A percentile compares a stretch with the other conserved stretches of the same genome.
Conservation (phyloP, 73 alveolate genomes). For the Paraurostyla sp. region DNA sequence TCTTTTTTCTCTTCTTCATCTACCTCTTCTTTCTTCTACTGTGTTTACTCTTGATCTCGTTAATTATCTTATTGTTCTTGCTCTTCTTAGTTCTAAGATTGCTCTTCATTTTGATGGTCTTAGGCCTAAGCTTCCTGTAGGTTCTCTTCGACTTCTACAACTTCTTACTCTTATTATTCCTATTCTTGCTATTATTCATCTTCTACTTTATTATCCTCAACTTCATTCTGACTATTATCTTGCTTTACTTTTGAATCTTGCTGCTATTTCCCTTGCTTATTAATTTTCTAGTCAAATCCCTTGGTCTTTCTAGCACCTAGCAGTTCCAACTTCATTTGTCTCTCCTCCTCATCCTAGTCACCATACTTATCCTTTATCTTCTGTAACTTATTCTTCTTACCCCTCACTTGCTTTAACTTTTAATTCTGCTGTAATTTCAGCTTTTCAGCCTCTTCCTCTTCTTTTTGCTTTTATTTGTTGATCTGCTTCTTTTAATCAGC, state of each 20-base stretch:
- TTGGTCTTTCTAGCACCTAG: slow-evolving; percentile 83
- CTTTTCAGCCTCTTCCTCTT: slow-evolving; percentile 60
- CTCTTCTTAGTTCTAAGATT: slow-evolving; percentile 26
- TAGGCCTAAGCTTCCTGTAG: not conserved
- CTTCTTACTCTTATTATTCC: slow-evolving; percentile 54
- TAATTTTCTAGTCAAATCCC: slow-evolving; percentile 59
- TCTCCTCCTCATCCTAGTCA: slow-evolving; percentile 93
- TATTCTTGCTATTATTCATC: slow-evolving; percentile 16
- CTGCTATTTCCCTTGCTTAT: not conserved
- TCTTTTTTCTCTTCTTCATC: slow-evolving; percentile 77
- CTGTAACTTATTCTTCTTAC: slow-evolving; percentile 81
- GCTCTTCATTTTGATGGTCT: slow-evolving; percentile 42
- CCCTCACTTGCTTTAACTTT: slow-evolving; percentile 58
- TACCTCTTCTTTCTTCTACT: slow-evolving; percentile 65
- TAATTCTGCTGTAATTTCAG: slow-evolving; percentile 43
- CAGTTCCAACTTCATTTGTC: slow-evolving; percentile 79
- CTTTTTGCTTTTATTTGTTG: slow-evolving; percentile 60
- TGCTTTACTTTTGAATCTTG: not conserved
- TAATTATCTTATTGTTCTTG: slow-evolving; percentile 32
- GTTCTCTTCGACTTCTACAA: slow-evolving; percentile 4
- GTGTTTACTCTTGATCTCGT: not conserved
- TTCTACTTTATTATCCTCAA: slow-evolving; percentile 19
- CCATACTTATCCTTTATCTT: slow-evolving; percentile 90
- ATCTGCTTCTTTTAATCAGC: slow-evolving; percentile 53
- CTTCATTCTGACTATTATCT: not conserved